Evolutionary conservation across 805 yeast species (phyloP), one percentile per base, ranked within the genome.

Genomic region (Lachancea quebecensis): DNA sequence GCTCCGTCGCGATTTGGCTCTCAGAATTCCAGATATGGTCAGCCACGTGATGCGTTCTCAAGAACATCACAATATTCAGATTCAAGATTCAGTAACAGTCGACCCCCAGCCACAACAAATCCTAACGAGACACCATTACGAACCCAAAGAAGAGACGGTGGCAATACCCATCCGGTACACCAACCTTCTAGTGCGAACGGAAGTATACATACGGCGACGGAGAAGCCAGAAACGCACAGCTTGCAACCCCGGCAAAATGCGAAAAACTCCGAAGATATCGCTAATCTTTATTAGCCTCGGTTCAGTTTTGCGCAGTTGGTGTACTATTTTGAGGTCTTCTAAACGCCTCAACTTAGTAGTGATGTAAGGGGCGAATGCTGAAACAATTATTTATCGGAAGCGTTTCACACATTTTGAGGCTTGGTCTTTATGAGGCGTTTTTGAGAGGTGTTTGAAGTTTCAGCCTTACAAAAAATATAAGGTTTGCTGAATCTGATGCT

Each of bases 251-350:
- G 43, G 8, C 38, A 39, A 14, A 39, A 18, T 17, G 29, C 29
- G 35, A 38, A 41, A 10, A 43, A 35, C 15, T 39, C 42, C n/a
- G 44, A 47, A 28, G 50, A 47, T 34, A 45, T 47, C 18, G 50
- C 50, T n/a, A 43, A 47, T 25, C 44, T 44, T 16, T 47, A 47
- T 31, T 47, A 34, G 38, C 25, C 25, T 7, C 25, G 7, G 7
- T 21, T 7, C 25, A 21, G 12, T 40, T 17, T n/a, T 17, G 34
- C 30, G 12, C 12, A 17, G 34, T 5, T 36, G 14, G 12, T 6
- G 17, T 6, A 36, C 14, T 6, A n/a, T 10, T n/a, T 12, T 15
- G 21, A 21, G 15, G 14, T 29, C 7, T 21, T 21, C 6, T 4
- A 21, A 21, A 21, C 25, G 7, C 25, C 25, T 21, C n/a, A 21